These are phyloP conservation scores for Pleurotus cornucopiae DNA, from an alignment of 768 basidiomycete species.

Conservation along the genomic window DNA sequence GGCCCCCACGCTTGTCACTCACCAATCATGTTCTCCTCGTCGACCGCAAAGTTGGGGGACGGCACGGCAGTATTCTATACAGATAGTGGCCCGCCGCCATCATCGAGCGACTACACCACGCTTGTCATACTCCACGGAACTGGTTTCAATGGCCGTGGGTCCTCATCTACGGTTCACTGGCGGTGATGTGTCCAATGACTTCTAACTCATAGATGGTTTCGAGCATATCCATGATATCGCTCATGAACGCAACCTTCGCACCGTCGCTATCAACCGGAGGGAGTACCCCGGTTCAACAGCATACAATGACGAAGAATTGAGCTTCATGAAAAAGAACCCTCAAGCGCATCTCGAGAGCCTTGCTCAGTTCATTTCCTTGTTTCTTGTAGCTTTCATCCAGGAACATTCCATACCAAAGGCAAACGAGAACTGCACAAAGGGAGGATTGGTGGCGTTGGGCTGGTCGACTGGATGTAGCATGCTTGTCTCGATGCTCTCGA, in stretches of 20 bases:
- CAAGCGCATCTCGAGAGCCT: constrained; percentile 23
- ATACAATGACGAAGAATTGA: constrained; percentile 28
- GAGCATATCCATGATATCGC: constrained; percentile 18
- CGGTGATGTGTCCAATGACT: not conserved
- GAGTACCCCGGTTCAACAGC: constrained; percentile 23
- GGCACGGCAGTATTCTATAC: constrained; percentile 26
- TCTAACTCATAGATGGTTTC: constrained; percentile 11
- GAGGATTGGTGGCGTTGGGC: constrained; percentile 33
- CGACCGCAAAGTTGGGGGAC: not conserved
- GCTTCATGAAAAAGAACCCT: constrained; percentile 21
- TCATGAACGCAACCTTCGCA: constrained; percentile 2
- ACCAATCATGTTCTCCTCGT: not conserved
- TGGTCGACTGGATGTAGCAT: constrained; percentile 32
- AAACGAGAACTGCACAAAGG: constrained; percentile 19
- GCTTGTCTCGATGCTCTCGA: constrained; percentile 24
- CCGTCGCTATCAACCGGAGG: constrained; percentile 7
- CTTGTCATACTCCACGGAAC: constrained; percentile 29
- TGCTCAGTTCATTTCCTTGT: constrained; percentile 19
- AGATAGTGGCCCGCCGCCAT: constrained; percentile 27
- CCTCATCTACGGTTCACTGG: not conserved
- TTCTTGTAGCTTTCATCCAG: constrained; percentile 25
- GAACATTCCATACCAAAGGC: constrained; percentile 22
- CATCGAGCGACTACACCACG: constrained; percentile 29
- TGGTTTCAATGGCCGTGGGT: constrained; percentile 29
- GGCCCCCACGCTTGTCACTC: not conserved